phyloP scores from a whole-genome alignment of 1,284 basidiomycete species.

The Inonotus hispidus region DNA sequence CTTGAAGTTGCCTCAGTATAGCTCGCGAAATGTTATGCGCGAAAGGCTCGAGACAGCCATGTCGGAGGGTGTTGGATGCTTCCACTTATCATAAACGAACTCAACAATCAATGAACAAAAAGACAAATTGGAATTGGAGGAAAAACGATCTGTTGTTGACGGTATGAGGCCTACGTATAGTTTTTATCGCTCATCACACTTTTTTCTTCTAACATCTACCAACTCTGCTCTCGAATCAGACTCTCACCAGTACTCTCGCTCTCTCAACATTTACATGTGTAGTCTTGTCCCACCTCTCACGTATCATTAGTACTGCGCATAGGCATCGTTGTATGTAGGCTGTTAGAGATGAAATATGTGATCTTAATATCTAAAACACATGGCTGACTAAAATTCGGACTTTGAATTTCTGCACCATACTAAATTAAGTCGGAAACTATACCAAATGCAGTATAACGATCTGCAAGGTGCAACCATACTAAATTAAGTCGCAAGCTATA shows the following conservation, averaged over 20 bases:
- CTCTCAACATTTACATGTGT: no score
- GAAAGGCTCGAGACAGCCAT: slow-evolving; percentile 80
- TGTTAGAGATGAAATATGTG: no score
- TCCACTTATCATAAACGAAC: slow-evolving; percentile 85
- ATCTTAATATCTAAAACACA: no score
- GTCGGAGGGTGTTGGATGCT: slow-evolving; percentile 87
- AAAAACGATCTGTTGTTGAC: background rate
- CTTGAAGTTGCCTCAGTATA: slow-evolving; percentile 92
- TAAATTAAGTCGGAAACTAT: no score
- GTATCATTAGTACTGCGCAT: background rate
- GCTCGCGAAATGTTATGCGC: slow-evolving; percentile 73
- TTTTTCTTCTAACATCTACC: background rate
- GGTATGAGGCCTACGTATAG: background rate
- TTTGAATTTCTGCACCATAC: no score
- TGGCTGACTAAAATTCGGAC: no score
- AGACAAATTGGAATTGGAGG: background rate
- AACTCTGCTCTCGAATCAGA: background rate
- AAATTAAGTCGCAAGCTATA: no score
- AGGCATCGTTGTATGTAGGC: no score
- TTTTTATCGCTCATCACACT: background rate
- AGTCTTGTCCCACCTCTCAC: no score
- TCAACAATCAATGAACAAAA: no score
- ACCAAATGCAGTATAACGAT: no score
- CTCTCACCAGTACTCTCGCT: background rate
- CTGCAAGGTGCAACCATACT: no score